Conservation (phyloP, 2,329 filamentous ascomycete species). For the Dryadomyces sulphureus region DNA sequence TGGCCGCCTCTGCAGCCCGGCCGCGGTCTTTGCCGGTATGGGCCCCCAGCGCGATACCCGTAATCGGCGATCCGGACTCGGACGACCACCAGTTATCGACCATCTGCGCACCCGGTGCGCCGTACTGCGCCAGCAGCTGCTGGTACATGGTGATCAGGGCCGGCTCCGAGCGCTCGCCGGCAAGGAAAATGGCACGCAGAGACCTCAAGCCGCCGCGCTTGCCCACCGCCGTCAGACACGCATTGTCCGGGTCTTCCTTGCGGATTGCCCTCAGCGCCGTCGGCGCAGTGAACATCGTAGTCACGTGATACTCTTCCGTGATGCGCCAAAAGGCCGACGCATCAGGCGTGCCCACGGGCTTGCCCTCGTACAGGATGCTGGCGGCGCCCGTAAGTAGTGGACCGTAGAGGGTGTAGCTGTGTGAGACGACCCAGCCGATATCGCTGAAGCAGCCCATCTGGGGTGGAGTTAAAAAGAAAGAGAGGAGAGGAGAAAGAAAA, state of each 20-base stretch:
- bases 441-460: slow-evolving; percentile 37
- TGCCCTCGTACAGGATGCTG: slow-evolving; percentile 86
- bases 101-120: slow-evolving; percentile 43
- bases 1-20: slow-evolving; percentile 13
- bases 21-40: slow-evolving; percentile 40
- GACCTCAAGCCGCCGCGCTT: slow-evolving; percentile 54
- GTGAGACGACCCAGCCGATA: slow-evolving; percentile 81
- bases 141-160: slow-evolving; percentile 74
- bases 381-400: slow-evolving; percentile 75
- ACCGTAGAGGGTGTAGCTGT: slow-evolving; percentile 72
- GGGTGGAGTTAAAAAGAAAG: neutral
- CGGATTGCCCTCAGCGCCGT: slow-evolving; percentile 78
- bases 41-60: slow-evolving; percentile 39
- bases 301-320: slow-evolving; percentile 72
- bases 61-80: slow-evolving; percentile 43
- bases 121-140: slow-evolving; percentile 51
- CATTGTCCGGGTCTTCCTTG: slow-evolving; percentile 67
- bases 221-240: slow-evolving; percentile 47
- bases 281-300: slow-evolving; percentile 71
- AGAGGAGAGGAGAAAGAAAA: neutral
- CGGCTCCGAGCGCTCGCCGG: slow-evolving; percentile 80
- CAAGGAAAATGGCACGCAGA: slow-evolving; percentile 65
- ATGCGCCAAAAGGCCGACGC: slow-evolving; percentile 82
- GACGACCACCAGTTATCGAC: slow-evolving; percentile 50
- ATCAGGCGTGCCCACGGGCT: slow-evolving; percentile 78